These are phyloP conservation scores for Diplosphaera chodatii DNA, from an alignment of 139 green algal genomes.

Conservation along the genomic window DNA sequence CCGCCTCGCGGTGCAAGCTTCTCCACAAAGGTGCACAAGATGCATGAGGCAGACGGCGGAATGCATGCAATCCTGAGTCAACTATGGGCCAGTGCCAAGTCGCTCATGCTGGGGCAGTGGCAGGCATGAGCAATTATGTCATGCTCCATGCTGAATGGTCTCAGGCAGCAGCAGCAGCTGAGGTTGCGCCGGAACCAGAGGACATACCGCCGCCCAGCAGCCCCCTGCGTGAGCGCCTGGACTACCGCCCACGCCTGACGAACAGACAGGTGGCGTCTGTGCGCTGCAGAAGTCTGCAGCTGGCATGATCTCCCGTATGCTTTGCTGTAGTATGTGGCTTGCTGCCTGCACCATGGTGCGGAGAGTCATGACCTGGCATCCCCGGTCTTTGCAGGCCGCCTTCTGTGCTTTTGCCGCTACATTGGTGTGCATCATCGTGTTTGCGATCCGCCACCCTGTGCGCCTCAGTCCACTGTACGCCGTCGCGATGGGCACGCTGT, in stretches of 20 bases:
- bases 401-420: not conserved
- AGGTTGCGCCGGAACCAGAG: not conserved
- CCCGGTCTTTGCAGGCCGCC: not conserved
- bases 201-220: not conserved
- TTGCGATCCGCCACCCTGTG: constrained; percentile 24
- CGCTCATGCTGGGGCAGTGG: too few species aligned
- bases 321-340: too few species aligned
- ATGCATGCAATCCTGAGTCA: too few species aligned
- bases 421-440: not conserved
- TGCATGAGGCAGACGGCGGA: too few species aligned
- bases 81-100: too few species aligned
- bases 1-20: not conserved
- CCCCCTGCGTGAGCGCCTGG: not conserved
- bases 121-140: too few species aligned
- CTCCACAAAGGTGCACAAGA: not conserved
- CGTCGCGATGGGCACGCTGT: constrained; percentile 19
- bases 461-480: constrained; percentile 25
- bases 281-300: too few species aligned
- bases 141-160: too few species aligned
- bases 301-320: too few species aligned
- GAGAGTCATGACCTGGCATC: too few species aligned
- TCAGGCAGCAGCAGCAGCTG: not conserved
- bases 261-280: not conserved
- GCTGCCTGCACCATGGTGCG: too few species aligned
- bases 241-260: not conserved